Evolutionary conservation across 2,329 filamentous ascomycete species (phyloP).

Genomic region (Aspergillus alliaceus): DNA sequence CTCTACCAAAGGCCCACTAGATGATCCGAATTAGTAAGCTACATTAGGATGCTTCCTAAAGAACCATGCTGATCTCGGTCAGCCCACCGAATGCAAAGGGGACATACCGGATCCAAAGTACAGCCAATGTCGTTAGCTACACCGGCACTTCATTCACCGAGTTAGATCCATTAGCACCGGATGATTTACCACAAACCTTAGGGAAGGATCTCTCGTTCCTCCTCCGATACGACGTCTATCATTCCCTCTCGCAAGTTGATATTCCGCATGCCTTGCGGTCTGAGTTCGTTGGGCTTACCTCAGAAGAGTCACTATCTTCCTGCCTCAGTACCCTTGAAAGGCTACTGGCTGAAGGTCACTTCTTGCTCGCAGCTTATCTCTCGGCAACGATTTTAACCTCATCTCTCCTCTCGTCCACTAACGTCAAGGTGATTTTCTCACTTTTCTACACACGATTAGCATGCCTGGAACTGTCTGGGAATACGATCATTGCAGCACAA

Average conservation of each 20-base stretch:
- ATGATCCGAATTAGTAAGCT: slow-evolving; percentile 67
- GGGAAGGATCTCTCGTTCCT: slow-evolving; percentile 78
- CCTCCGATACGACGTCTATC: slow-evolving; percentile 77
- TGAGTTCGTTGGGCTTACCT: slow-evolving; percentile 62
- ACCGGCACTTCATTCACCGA: slow-evolving; percentile 31
- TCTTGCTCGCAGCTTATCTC: slow-evolving; percentile 69
- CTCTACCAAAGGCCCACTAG: slow-evolving; percentile 75
- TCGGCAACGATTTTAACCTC: slow-evolving; percentile 45
- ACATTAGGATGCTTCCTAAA: background rate
- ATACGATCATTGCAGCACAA: slow-evolving; percentile 65
- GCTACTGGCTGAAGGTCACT: slow-evolving; percentile 72
- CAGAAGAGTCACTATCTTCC: slow-evolving; percentile 54
- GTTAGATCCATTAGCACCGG: slow-evolving; percentile 36
- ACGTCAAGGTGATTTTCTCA: slow-evolving; percentile 68
- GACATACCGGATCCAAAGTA: slow-evolving; percentile 12
- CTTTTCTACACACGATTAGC: slow-evolving; percentile 79
- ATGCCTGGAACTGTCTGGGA: slow-evolving; percentile 76
- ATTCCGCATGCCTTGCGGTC: slow-evolving; percentile 67
- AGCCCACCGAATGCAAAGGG: slow-evolving; percentile 29
- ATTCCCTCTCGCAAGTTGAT: slow-evolving; percentile 67
- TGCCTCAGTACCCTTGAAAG: slow-evolving; percentile 54
- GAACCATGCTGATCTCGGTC: slow-evolving; percentile 14
- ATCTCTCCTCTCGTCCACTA: slow-evolving; percentile 42
- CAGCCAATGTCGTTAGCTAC: slow-evolving; percentile 17
- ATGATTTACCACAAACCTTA: slow-evolving; percentile 39